Evolutionary conservation across 768 basidiomycete species (phyloP), one percentile per base, ranked within the genome.

Genomic region (Cystobasidium onofrii): DNA sequence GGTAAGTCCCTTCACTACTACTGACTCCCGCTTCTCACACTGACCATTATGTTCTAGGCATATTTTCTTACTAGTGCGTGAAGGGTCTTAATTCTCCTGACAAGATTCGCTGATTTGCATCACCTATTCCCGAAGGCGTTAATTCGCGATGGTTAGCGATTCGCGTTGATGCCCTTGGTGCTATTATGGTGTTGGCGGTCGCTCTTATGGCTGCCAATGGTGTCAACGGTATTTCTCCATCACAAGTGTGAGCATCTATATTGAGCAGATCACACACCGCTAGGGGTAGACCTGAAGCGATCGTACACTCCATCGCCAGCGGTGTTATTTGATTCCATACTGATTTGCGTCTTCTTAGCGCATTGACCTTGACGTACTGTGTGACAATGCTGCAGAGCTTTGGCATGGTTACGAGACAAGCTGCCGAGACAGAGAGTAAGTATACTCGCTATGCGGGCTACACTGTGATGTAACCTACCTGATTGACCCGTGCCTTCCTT

Each of bases 91-190:
- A n/a, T n/a, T n/a, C n/a, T n/a, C n/a, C n/a, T n/a, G n/a, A n/a
- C n/a, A n/a, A n/a, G n/a, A n/a, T n/a, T n/a, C n/a, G n/a, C n/a
- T n/a, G n/a, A n/a, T n/a, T n/a, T n/a, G n/a, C n/a, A n/a, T n/a
- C n/a, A n/a, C n/a, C n/a, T n/a, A n/a, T n/a, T n/a, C n/a, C n/a
- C n/a, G n/a, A n/a, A 36, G 65, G 73, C 69, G 41, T 50, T 17
- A 67, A 76, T 25, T 77, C 78, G 61, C 52, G 89, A 64, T 92
- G 90, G 92, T 87, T 97, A 33, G 91, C 89, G 63, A 86, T 95
- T 52, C 88, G 93, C 1, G 84, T 96, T 23, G 94, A 95, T 81
- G 86, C 89, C 76, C 85, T 96, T 34, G 92, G 93, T 20, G 86
- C 85, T 77, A 83, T 87, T 43, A 46, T 79, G 64, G 89, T 88